Evolutionary conservation across 345 rosid genomes (phyloP), one percentile per base, ranked within the genome.

Genomic region (Excoecaria cochinchinensis): DNA sequence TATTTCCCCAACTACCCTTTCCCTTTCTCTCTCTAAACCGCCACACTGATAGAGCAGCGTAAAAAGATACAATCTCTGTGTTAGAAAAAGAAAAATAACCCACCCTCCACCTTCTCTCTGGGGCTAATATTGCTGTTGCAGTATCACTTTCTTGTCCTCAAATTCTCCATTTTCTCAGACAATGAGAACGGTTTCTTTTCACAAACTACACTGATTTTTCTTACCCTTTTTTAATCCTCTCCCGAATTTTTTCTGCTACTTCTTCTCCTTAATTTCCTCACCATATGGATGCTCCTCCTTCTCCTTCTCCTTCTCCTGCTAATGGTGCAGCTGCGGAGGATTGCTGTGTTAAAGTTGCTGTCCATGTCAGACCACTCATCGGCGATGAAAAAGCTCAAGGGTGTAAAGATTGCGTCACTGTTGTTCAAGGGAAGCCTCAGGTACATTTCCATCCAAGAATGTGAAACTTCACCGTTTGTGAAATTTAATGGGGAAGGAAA

Each of bases 331-430:
- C 80, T 53, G 86, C 86, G 0, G 97, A 92, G 86, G 92, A 92
- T 79, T 96, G 99, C 50, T 96, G 95, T 63, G 98, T 96, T 31
- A 96, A 93, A 78, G 99, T 96, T 70, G 95, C 99, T 14, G 97
- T 96, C 64, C 99, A 96, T 66, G 78, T 96, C n/a, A 86, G 99
- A 77, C 99, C 99, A 16, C 93, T 96, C 70, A 91, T 96, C 79
- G 94, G 89, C 38, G 99, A 96, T 56, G 99, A 96, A 82, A 83
- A 83, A 69, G 85, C 91, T 67, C 97, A 91, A 78, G 99, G 99
- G 2, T 96, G 98, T 84, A 83, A 91, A 81, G 99, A 96, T 80
- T 96, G 99, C 63, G 97, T 96, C 85, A 82, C 92, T 77, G 92
- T 93, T 63, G 84, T 89, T 40, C 44, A 91, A 6, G 98, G 97